Conservation (phyloP, 305 asterid genomes). For the Solanum hybrid region DNA sequence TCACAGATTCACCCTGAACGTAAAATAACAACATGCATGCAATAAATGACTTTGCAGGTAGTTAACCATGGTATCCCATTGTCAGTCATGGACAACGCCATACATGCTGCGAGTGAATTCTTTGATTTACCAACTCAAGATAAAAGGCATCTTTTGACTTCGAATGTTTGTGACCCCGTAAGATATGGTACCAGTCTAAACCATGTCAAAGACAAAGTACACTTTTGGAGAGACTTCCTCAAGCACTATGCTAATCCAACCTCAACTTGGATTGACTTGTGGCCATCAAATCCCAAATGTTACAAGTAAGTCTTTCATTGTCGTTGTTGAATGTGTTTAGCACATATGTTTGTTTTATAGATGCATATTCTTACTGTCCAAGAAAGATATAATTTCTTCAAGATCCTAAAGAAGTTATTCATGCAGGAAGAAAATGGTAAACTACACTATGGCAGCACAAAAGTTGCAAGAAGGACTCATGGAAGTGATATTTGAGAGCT, state of each 20-base stretch:
- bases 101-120: slow-evolving; percentile 42
- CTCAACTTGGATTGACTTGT: slow-evolving; percentile 45
- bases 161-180: slow-evolving; percentile 34
- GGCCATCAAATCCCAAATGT: slow-evolving; percentile 59
- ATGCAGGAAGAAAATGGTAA: slow-evolving; percentile 45
- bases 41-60: slow-evolving; percentile 21
- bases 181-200: slow-evolving; percentile 58
- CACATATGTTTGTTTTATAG: background rate
- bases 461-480: slow-evolving; percentile 28
- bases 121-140: slow-evolving; percentile 40
- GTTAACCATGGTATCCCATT: slow-evolving; percentile 48
- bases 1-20: background rate
- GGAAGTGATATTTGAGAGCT: slow-evolving; percentile 37
- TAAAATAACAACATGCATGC: slow-evolving; percentile 3
- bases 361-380: background rate
- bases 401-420: background rate
- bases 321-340: background rate
- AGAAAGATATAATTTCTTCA: background rate
- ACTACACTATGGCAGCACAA: slow-evolving; percentile 34
- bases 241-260: slow-evolving; percentile 53
- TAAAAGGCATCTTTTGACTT: slow-evolving; percentile 34
- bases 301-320: slow-evolving; percentile 41
- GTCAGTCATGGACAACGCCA: slow-evolving; percentile 23
- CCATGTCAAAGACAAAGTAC: slow-evolving; percentile 33
- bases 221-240: slow-evolving; percentile 63